Evolutionary conservation across 2,329 filamentous ascomycete genomes (phyloP), one percentile per base, ranked within the genome.

Genomic region (Claviceps sp.): DNA sequence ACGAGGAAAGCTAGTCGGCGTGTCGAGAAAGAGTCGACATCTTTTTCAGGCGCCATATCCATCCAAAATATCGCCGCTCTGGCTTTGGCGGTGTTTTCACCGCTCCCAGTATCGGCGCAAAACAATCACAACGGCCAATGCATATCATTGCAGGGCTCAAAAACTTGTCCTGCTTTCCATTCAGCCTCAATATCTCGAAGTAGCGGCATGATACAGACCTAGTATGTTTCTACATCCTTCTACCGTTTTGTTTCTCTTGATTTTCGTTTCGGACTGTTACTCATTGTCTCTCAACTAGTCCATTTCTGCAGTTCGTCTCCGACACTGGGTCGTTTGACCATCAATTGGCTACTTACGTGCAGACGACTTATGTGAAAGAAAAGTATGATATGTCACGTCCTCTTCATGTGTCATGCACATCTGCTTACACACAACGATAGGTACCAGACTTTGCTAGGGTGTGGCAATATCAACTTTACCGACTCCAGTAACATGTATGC

Each of bases 401-500:
- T n/a, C 7, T 17, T 47, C 19, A 22, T 14, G 22, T 14, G 22
- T 14, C 39, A 24, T n/a, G 7, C 19, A 11, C 4, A 17, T 22
- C 17, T 42, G 34, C 55, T 56, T 26, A 51, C 50, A 34, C 14
- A 42, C 47, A 6, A 30, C 2, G 37, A 16, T 53, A 97, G 91
- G 73, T 98, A 91, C 69, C 77, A 87, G 65, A 74, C 78, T 50
- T 73, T 89, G 47, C 78, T 98, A 57, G 91, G 91, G 52, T 98
- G 93, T 66, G 75, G 78, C 47, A 78, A 79, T 56, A 74, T 96
- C 61, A 81, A 93, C 62, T 77, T 90, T 52, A 81, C 80, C 52
- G 87, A 95, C 65, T 84, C 89, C 4, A 84, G 81, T 59, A 78
- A 85, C 61, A 80, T 90, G 62, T 98, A 98, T 69, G 91, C 93